These are phyloP conservation scores for Boletus sensibilis DNA, from an alignment of 768 basidiomycete species.

Conservation along the genomic window DNA sequence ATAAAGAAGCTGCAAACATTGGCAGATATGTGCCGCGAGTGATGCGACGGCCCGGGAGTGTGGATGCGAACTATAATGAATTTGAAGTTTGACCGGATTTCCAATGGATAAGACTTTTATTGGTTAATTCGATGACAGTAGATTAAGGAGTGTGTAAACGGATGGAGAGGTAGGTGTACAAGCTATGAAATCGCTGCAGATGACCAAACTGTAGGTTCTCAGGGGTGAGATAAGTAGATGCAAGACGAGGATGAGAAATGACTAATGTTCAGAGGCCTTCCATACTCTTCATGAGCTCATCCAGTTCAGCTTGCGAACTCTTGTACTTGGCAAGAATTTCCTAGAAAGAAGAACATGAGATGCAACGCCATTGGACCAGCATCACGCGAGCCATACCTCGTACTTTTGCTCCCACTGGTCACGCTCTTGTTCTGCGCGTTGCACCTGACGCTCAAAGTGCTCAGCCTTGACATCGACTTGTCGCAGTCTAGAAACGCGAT, in stretches of 20 bases:
- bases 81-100: not conserved
- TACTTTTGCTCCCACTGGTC: slow-evolving; percentile 93
- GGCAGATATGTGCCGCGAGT: not conserved
- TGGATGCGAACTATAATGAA: not conserved
- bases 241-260: not conserved
- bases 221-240: slow-evolving; percentile 5
- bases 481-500: slow-evolving; percentile 60
- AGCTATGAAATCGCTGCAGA: slow-evolving; percentile 16
- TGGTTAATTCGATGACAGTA: slow-evolving; percentile 19
- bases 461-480: slow-evolving; percentile 99
- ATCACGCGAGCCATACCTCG: slow-evolving; percentile 58
- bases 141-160: slow-evolving; percentile 23
- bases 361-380: not conserved
- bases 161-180: slow-evolving; percentile 24
- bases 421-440: slow-evolving; percentile 84
- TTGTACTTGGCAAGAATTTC: slow-evolving; percentile 71
- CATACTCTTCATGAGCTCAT: slow-evolving; percentile 79
- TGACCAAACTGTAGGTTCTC: slow-evolving; percentile 10
- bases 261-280: slow-evolving; percentile 51
- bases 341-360: slow-evolving; percentile 39
- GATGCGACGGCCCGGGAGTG: not conserved
- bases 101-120: slow-evolving; percentile 4
- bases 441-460: slow-evolving; percentile 92
- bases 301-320: slow-evolving; percentile 74
- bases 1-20: not conserved